These are phyloP conservation scores for Camelina hispida DNA, from an alignment of 345 rosid species.

Conservation along the genomic window DNA sequence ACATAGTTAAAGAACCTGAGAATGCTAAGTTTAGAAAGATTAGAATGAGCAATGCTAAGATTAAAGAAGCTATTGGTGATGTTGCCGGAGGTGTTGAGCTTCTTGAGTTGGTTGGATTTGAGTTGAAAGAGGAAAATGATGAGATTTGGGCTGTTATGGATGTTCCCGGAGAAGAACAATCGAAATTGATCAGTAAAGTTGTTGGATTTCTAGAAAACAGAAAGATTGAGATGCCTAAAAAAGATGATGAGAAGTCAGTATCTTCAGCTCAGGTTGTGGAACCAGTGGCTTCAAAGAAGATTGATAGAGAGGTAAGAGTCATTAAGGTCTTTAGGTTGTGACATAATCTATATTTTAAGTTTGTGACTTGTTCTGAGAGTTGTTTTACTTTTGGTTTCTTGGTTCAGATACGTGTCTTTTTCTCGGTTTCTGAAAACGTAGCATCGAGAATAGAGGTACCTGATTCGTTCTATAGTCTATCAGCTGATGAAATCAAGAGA, in stretches of 20 bases:
- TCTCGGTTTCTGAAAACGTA: conserved; percentile 78
- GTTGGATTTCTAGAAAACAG: conserved; percentile 57
- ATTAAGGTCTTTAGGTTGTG: background rate
- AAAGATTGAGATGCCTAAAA: conserved; percentile 44
- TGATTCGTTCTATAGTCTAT: conserved; percentile 85
- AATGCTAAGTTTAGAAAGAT: conserved; percentile 82
- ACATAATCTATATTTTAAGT: background rate
- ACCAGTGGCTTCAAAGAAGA: conserved; percentile 56
- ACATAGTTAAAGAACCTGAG: conserved; percentile 79
- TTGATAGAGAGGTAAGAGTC: conserved; percentile 77
- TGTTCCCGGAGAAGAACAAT: conserved; percentile 54
- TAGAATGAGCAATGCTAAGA: conserved; percentile 83
- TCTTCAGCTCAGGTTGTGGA: conserved; percentile 48
- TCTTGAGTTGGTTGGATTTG: conserved; percentile 75
- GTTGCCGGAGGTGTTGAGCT: conserved; percentile 79
- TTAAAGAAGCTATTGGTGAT: conserved; percentile 77
- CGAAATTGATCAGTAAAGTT: conserved; percentile 53
- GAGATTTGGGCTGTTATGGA: conserved; percentile 89
- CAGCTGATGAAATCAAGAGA: conserved; percentile 72
- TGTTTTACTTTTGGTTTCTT: conserved; percentile 2
- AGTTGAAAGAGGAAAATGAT: conserved; percentile 67
- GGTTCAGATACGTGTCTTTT: conserved; percentile 72
- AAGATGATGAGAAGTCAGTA: conserved; percentile 47
- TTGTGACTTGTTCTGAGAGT: conserved; percentile 9
- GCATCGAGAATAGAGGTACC: conserved; percentile 92